These are phyloP conservation scores for Rutstroemia sp. DNA, from an alignment of 2,329 filamentous ascomycete species.

Conservation along the genomic window DNA sequence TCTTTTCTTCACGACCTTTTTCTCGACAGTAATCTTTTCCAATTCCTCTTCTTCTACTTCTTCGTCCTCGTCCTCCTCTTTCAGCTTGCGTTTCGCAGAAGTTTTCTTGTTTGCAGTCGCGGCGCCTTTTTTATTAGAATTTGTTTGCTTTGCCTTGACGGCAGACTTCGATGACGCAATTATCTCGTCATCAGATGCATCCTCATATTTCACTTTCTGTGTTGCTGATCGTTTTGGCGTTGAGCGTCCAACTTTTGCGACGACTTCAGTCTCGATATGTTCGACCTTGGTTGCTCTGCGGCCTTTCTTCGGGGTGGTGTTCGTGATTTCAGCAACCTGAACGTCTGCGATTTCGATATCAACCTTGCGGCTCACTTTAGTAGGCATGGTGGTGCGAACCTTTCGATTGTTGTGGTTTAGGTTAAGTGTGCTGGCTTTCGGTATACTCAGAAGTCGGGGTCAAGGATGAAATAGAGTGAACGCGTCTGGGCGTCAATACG, in stretches of 20 bases:
- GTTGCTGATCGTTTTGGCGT: neutral
- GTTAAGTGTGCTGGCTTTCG: too few species aligned
- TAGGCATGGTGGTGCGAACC: too few species aligned
- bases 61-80: conserved; percentile 21
- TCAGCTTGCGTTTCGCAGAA: conserved; percentile 23
- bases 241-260: conserved; percentile 10
- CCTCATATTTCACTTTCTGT: neutral
- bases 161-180: neutral
- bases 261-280: conserved; percentile 13
- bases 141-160: neutral
- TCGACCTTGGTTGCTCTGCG: conserved; percentile 5
- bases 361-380: too few species aligned
- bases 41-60: conserved; percentile 13
- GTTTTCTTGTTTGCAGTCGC: conserved; percentile 14
- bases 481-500: too few species aligned
- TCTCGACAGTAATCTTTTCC: conserved; percentile 5
- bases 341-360: neutral
- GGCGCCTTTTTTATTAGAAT: neutral
- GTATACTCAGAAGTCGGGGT: too few species aligned
- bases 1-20: conserved; percentile 33
- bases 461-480: too few species aligned
- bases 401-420: too few species aligned
- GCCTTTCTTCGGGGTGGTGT: conserved; percentile 10
- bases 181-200: neutral
- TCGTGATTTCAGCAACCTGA: conserved; percentile 3